Base-by-base conservation (phyloP, 768 basidiomycete genomes). In the Panellus pusillus region DNA sequence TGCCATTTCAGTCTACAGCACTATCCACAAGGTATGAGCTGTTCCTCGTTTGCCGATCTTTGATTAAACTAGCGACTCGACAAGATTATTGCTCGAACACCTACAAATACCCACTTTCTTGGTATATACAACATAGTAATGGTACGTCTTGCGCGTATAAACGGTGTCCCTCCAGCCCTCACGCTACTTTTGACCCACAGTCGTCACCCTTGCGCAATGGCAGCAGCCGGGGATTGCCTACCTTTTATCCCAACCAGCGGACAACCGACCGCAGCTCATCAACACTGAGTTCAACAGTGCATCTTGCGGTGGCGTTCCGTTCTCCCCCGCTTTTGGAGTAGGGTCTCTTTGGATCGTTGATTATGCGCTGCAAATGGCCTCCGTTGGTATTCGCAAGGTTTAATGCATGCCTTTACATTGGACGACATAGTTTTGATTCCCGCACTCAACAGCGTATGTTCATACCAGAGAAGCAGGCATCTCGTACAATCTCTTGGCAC, bases 211-310 rank as follows among this genome's bases (percentile, higher is more conserved):
- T 37, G 72, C 76, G 1, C 37, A 69, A n/a, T 82, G 80, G 80
- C 75, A 81, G 54, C 53, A 65, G 39, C 62, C 69, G n/a, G 80
- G 74, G 17, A 70, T 82, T 19, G 58, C 66, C 24, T 62, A 67
- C 40, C 55, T 72, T 19, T 43, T 72, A 38, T 61, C 67, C 38
- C 67, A 67, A 9, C 65, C 67, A n/a, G 63, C 68, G n/a, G 56
- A 56, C 6, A 62, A 50, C 47, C 63, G 61, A 44, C 73, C 70
- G 53, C 64, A 71, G 50, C 61, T 81, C 29, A 68, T 80, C 52
- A 79, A 80, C 75, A 76, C 75, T 35, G 81, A 82, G 62, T 81
- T 80, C 60, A 82, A 80, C 64, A 74, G 74, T 5, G 77, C 75
- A 4, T 76, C 79, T 9, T 81, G 80, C 60, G 81, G 80, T 15